A percentile compares a stretch with the other conserved stretches of the same genome.
Evolutionary conservation across 2,329 filamentous ascomycete species (phyloP).

Genomic region (Cladosporium sp.): DNA sequence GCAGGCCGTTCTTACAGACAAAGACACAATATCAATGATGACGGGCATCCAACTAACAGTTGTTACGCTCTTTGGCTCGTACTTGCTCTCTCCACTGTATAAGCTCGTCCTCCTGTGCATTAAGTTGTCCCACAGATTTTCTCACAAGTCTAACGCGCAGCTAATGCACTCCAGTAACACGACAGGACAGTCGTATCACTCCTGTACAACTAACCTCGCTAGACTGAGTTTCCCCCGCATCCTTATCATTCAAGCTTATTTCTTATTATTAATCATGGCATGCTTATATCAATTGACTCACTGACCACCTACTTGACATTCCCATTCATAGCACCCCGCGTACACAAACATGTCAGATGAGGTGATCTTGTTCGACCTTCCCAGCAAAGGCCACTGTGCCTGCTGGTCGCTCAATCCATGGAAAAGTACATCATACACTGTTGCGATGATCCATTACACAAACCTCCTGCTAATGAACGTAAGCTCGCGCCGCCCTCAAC

Average conservation of each 20-base stretch:
- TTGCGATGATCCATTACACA: neutral
- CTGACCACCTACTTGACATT: neutral
- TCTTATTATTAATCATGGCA: too few relatives aligned
- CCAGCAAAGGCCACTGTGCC: constrained; percentile 47
- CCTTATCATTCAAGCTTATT: too few relatives aligned
- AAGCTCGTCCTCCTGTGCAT: too few relatives aligned
- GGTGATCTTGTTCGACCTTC: constrained; percentile 60
- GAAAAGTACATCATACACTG: constrained; percentile 53
- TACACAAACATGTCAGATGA: constrained; percentile 25
- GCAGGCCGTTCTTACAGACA: neutral
- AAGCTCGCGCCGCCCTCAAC: constrained; percentile 63
- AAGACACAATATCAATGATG: neutral
- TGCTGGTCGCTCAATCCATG: constrained; percentile 67
- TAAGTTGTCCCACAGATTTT: too few relatives aligned
- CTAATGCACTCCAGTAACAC: too few relatives aligned
- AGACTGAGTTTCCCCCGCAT: too few relatives aligned
- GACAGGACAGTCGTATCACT: too few relatives aligned
- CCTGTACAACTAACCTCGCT: too few relatives aligned
- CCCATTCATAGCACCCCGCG: too few relatives aligned
- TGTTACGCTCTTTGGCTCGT: constrained; percentile 6
- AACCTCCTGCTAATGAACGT: constrained; percentile 10
- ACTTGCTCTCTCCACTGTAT: too few relatives aligned
- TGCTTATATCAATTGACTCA: neutral
- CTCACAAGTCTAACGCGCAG: too few relatives aligned
- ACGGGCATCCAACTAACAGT: constrained; percentile 1